phyloP scores from a whole-genome alignment of 2,329 filamentous ascomycete species.

The Colletotrichum euphorbiae region DNA sequence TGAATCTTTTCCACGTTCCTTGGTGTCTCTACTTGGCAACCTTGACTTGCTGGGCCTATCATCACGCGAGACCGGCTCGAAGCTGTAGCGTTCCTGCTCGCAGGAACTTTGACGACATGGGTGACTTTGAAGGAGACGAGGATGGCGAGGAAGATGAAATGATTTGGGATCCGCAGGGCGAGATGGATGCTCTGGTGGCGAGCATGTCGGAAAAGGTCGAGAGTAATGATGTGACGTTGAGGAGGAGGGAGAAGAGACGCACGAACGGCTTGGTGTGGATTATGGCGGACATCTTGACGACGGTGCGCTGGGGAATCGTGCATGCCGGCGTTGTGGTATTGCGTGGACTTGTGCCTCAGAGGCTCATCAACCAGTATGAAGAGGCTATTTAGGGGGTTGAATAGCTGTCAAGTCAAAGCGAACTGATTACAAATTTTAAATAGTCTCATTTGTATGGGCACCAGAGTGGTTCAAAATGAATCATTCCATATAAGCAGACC shows the following conservation, averaged over 20 bases:
- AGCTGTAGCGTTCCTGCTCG: not conserved
- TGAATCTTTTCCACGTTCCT: slow-evolving; percentile 69
- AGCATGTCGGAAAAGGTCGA: slow-evolving; percentile 53
- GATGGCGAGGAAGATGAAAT: slow-evolving; percentile 56
- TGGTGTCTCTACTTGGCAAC: slow-evolving; percentile 73
- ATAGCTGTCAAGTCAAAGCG: too few species aligned
- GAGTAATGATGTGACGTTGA: slow-evolving; percentile 38
- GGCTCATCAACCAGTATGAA: slow-evolving; percentile 47
- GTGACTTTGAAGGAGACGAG: slow-evolving; percentile 37
- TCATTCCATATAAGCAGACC: too few species aligned
- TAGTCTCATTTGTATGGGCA: too few species aligned
- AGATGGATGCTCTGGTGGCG: slow-evolving; percentile 59
- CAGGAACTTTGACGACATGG: slow-evolving; percentile 22
- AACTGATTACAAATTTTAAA: too few species aligned
- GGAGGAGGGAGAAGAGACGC: slow-evolving; percentile 58
- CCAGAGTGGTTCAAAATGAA: too few species aligned
- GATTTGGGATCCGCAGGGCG: slow-evolving; percentile 60
- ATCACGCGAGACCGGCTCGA: slow-evolving; percentile 52
- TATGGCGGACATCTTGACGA: slow-evolving; percentile 66
- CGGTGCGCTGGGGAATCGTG: slow-evolving; percentile 71
- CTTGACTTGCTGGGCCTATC: slow-evolving; percentile 68
- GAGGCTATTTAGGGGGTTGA: not conserved
- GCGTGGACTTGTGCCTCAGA: slow-evolving; percentile 47
- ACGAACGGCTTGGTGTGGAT: slow-evolving; percentile 65
- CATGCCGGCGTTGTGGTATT: slow-evolving; percentile 71